These are phyloP conservation scores for Oxytropis ochrocephala DNA, from an alignment of 306 rosid species.

Conservation along the genomic window DNA sequence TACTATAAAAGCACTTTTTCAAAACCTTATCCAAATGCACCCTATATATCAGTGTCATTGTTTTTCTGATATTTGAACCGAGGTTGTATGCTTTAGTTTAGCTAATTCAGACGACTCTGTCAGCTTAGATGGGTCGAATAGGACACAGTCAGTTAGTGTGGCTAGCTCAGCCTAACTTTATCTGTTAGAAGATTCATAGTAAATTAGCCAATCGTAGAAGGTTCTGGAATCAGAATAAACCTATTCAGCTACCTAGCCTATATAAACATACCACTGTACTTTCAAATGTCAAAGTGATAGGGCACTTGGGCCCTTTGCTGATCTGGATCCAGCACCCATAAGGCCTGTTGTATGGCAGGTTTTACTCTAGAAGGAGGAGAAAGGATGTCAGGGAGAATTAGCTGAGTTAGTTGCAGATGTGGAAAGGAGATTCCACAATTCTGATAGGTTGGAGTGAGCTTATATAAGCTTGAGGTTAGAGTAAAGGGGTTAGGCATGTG, in stretches of 20 bases:
- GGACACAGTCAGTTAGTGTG: neutral
- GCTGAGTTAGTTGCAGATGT: too few species aligned
- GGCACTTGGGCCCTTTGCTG: too few species aligned
- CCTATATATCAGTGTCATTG: neutral
- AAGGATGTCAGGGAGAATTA: too few species aligned
- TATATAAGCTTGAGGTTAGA: too few species aligned
- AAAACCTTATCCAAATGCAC: neutral
- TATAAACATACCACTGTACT: neutral
- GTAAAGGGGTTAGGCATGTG: too few species aligned
- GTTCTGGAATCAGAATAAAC: neutral
- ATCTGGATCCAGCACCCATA: too few species aligned
- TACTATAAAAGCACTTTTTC: neutral
- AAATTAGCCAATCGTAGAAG: neutral
- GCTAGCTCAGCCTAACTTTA: neutral
- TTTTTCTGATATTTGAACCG: neutral
- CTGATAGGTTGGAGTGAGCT: too few species aligned
- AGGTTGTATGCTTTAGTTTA: neutral
- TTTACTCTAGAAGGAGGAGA: too few species aligned
- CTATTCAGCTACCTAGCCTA: neutral
- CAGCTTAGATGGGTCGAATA: neutral
- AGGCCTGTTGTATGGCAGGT: too few species aligned
- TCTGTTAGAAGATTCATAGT: neutral
- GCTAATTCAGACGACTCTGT: too few species aligned
- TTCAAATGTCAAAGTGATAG: neutral
- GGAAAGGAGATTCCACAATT: too few species aligned